Conservation (phyloP, 805 yeast genomes). For the Zygosaccharomyces bailii region DNA sequence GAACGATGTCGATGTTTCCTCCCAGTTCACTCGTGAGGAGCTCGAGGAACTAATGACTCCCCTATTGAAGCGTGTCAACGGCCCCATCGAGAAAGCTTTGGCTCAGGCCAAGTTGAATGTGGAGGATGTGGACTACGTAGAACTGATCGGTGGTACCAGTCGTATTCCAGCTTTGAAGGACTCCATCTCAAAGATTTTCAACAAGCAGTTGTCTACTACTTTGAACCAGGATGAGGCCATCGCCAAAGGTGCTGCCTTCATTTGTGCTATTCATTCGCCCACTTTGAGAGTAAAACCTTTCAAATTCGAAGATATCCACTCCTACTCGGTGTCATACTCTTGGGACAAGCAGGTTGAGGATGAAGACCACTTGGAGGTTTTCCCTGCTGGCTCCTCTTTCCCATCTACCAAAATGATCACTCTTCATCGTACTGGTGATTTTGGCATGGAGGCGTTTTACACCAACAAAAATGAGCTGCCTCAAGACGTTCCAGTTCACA, state of each 20-base stretch:
- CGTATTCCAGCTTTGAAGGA: slow-evolving; percentile 94
- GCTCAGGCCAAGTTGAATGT: slow-evolving; percentile 68
- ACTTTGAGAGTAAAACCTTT: slow-evolving; percentile 97
- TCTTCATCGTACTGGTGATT: slow-evolving; percentile 85
- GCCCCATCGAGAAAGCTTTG: slow-evolving; percentile 80
- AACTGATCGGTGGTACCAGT: slow-evolving; percentile 96
- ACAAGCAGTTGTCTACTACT: slow-evolving; percentile 85
- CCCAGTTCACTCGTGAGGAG: slow-evolving; percentile 84
- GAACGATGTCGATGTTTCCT: slow-evolving; percentile 94
- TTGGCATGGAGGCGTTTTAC: slow-evolving; percentile 80
- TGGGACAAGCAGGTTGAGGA: slow-evolving; percentile 96
- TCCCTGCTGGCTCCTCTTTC: slow-evolving; percentile 88
- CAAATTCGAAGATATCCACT: slow-evolving; percentile 94
- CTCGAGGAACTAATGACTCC: slow-evolving; percentile 88
- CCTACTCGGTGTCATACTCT: slow-evolving; percentile 84
- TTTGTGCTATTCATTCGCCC: slow-evolving; percentile 98
- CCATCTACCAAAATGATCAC: slow-evolving; percentile 97
- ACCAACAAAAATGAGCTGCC: slow-evolving; percentile 73
- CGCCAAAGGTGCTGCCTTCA: slow-evolving; percentile 98
- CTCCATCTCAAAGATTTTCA: slow-evolving; percentile 73
- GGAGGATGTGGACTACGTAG: slow-evolving; percentile 83
- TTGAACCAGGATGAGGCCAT: slow-evolving; percentile 99
- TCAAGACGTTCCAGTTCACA: slow-evolving; percentile 54
- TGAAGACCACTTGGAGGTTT: slow-evolving; percentile 87
- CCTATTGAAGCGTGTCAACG: slow-evolving; percentile 66